phyloP scores from a whole-genome alignment of 306 rosid genomes.

The Quercus bicolor region DNA sequence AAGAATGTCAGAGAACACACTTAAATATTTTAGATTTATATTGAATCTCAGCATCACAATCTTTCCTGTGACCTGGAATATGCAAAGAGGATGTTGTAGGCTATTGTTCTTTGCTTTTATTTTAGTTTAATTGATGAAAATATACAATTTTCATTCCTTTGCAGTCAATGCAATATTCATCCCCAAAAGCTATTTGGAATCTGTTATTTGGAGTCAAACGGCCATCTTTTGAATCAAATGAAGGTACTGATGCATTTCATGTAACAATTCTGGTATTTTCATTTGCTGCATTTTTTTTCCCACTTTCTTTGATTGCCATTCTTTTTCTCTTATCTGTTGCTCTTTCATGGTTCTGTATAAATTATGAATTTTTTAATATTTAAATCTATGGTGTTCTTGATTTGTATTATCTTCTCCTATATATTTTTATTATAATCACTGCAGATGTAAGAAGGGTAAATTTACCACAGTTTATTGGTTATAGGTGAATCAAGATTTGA shows the following conservation, averaged over 20 bases:
- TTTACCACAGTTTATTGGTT: slow-evolving; percentile 21
- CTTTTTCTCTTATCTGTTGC: background rate
- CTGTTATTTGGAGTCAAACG: slow-evolving; percentile 61
- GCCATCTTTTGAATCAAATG: slow-evolving; percentile 61
- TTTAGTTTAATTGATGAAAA: background rate
- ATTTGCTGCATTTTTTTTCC: slow-evolving; percentile 9
- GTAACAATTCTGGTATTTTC: slow-evolving; percentile 18
- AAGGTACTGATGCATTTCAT: slow-evolving; percentile 39
- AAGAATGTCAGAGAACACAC: background rate
- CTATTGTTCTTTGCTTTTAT: background rate
- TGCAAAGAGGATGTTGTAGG: background rate
- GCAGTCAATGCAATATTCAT: slow-evolving; percentile 95
- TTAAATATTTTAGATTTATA: background rate
- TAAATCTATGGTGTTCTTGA: slow-evolving; percentile 12
- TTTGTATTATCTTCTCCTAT: slow-evolving; percentile 12
- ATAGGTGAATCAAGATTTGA: slow-evolving; percentile 50
- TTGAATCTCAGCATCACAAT: background rate
- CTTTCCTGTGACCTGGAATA: background rate
- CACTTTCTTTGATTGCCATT: slow-evolving; percentile 2
- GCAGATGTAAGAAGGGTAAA: slow-evolving; percentile 14
- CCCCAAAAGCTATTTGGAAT: slow-evolving; percentile 92
- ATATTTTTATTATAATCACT: slow-evolving; percentile 8
- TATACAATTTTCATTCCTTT: slow-evolving; percentile 8
- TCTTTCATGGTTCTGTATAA: slow-evolving; percentile 5
- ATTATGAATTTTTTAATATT: background rate